Conservation (phyloP, 2,329 filamentous ascomycete species). For the Rhinocladiella similis region DNA sequence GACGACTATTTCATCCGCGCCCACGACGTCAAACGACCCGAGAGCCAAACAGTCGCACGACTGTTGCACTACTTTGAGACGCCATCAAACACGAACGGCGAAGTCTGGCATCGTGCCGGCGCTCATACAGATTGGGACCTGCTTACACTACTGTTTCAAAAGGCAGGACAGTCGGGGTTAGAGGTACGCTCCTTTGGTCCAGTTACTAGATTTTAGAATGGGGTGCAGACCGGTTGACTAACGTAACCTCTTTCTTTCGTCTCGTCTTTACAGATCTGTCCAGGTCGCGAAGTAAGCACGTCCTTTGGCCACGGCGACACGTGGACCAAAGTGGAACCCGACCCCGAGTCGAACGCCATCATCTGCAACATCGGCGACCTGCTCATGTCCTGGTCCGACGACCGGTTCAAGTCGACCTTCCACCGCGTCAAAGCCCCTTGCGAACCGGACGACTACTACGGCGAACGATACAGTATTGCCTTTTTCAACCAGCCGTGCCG, state of each 20-base stretch:
- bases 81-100: conserved; percentile 24
- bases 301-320: conserved; percentile 59
- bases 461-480: conserved; percentile 64
- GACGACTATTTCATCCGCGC: conserved; percentile 58
- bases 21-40: conserved; percentile 52
- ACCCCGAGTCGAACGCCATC: conserved; percentile 48
- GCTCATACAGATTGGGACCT: conserved; percentile 66
- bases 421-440: conserved; percentile 64
- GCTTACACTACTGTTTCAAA: conserved; percentile 64
- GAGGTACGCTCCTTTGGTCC: conserved; percentile 3
- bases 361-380: conserved; percentile 68
- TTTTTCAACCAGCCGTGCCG: conserved; percentile 66
- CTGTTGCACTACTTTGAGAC: conserved; percentile 59
- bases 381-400: conserved; percentile 55
- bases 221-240: no score
- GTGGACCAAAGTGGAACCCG: conserved; percentile 64
- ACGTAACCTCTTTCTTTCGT: neutral
- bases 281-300: conserved; percentile 57
- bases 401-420: conserved; percentile 66
- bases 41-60: conserved; percentile 57
- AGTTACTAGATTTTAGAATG: neutral
- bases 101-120: conserved; percentile 50
- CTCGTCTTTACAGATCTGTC: conserved; percentile 13
- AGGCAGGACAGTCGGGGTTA: conserved; percentile 59
- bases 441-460: conserved; percentile 56